Percentiles rank a stretch among this genome's conserved stretches.
phyloP scores from a whole-genome alignment of 441 rosid species.

The Dalechampia spathulata region DNA sequence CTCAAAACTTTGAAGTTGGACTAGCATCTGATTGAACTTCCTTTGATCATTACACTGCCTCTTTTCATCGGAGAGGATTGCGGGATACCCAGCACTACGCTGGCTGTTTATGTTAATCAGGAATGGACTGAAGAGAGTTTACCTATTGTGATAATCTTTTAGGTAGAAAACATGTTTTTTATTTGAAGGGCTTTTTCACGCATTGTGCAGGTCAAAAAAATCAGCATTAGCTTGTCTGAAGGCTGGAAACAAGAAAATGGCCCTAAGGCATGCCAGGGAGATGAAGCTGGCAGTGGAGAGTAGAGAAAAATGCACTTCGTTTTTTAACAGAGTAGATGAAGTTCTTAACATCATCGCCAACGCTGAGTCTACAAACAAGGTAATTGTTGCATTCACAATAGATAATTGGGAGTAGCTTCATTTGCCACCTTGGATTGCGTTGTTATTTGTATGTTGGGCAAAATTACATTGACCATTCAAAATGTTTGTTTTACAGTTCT shows the following conservation, averaged over 20 bases:
- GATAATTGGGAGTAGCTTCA: constrained; percentile 4
- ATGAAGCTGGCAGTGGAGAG: constrained; percentile 51
- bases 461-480: no score
- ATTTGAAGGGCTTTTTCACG: constrained; percentile 10
- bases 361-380: constrained; percentile 73
- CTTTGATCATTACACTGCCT: neutral
- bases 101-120: neutral
- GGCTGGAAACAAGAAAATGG: constrained; percentile 67
- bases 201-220: constrained; percentile 48
- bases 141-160: no score
- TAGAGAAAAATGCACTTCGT: constrained; percentile 60
- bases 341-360: constrained; percentile 44
- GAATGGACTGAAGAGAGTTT: neutral
- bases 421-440: no score
- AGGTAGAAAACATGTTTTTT: neutral
- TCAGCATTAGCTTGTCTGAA: constrained; percentile 52
- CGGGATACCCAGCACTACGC: neutral
- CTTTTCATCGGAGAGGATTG: neutral
- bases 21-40: no score
- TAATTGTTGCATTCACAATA: constrained; percentile 14
- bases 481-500: neutral
- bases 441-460: no score
- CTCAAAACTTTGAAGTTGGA: neutral
- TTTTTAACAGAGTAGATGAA: constrained; percentile 77
- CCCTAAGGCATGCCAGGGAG: constrained; percentile 65